Evolutionary conservation across 2,329 filamentous ascomycete genomes (phyloP), one percentile per base, ranked within the genome.

Genomic region (Pestalotiopsis sp.): DNA sequence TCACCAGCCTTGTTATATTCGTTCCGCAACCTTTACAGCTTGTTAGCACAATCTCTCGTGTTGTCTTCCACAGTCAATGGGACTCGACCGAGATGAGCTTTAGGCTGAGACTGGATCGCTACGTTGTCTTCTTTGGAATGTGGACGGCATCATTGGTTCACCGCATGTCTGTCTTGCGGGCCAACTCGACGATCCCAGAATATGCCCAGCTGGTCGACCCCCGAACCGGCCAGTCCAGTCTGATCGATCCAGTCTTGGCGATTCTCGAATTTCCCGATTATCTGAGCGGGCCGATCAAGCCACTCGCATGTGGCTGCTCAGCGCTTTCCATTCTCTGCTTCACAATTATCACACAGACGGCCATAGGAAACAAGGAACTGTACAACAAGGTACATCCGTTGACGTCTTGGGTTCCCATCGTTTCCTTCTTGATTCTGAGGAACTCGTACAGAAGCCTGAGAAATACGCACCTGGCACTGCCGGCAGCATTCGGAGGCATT

Each of bases 111-210:
- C 79, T 88, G 3, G 88, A 91, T 73, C 80, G 84, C 64, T 86
- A 85, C 70, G 82, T 89, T 68, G 84, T 87, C 12, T 90, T 85
- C 71, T 75, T 86, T 27, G 89, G 88, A 3, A 86, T 90, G 80
- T 68, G 87, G 3, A 77, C 82, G 0, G 86, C 85, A 12, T 79
- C 82, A 38, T 68, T 85, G 6, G 71, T 80, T 72, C 75, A 81
- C 76, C 73, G 79, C 57, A 73, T 74, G 6, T 70, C 71, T 1
- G 73, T 75, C 14, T 57, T 81, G 5, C 69, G 36, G 23, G 57
- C 71, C 17, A 23, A 45, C 68, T 66, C 58, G 72, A 72, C 14
- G 68, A 66, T 56, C 67, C 68, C 64, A 69, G 60, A 25, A 72
- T 75, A 36, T 77, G 73, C 17, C 72, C 75, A 45, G 69, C 7